Base-by-base conservation (phyloP, 495 filamentous ascomycete species). In the Hypoxylon trugodes region DNA sequence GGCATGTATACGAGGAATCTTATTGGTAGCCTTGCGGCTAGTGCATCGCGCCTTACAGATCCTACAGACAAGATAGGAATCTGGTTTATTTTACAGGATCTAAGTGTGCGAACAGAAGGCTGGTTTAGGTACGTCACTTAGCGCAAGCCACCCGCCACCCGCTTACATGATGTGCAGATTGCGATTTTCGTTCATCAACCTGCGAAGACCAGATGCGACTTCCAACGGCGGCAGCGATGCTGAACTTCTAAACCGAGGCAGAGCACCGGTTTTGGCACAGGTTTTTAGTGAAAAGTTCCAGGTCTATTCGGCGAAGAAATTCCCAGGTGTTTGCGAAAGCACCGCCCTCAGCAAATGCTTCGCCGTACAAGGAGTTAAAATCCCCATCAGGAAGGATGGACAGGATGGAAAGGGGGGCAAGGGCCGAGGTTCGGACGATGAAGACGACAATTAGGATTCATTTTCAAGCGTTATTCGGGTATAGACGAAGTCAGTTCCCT, bases 1-100 rank as follows among this genome's bases (percentile, higher is more conserved):
- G 93, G 93, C 69, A 97, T 97, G 93, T 98, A 95, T 76, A 97
- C 95, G 0, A 78, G 95, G 46, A 98, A 98, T 69, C 84, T 98
- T 38, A 98, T 98, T 57, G 95, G 95, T 12, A 96, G 92, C 71
- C 80, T 97, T 21, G 89, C 90, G 41, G 93, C 93, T 41, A 96
- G 91, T 72, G 95, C 95, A 2, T 96, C 94, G 73, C 86, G 90
- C 42, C 81, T 98, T 48, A 87, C 85, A 0, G 93, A 98, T 59
- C 85, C 88, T 0, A 84, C 90, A 35, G 89, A 92, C 62, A 90
- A 92, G 72, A 88, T 92, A 55, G 93, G 93, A 7, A 93, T 96
- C 41, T 98, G 95, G 95, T 98, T 98, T 65, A 91, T 98, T 59
- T 80, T 98, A 35, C 95, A 97, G 74, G 95, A 98, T 79, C 77